These are phyloP conservation scores for Amoebophrya sp. DNA, from an alignment of 169 alveolate species.

Conservation along the genomic window DNA sequence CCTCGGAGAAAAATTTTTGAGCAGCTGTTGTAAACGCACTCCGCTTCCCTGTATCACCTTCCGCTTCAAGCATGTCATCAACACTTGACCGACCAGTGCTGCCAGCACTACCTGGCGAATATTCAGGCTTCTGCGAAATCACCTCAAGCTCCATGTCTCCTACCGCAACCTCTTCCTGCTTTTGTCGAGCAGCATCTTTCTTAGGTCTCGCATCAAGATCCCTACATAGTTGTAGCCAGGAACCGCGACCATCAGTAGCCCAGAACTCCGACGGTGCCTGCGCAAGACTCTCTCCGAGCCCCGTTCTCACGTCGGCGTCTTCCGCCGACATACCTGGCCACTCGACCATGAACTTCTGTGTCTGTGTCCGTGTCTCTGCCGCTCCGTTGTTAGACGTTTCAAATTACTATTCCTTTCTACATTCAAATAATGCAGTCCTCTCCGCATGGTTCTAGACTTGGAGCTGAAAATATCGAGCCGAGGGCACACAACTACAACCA, in stretches of 20 bases:
- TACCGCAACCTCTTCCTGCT: background rate
- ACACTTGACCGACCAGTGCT: background rate
- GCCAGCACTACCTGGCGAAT: background rate
- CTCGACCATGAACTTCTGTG: background rate
- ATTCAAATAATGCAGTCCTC: no score
- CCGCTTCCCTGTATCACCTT: background rate
- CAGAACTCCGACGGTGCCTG: background rate
- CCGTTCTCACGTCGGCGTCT: background rate
- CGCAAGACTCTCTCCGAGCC: background rate
- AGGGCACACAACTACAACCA: no score
- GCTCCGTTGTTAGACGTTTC: no score
- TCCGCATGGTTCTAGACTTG: no score
- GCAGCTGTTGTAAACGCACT: background rate
- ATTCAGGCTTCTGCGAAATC: background rate
- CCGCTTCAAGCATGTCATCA: background rate
- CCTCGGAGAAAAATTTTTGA: background rate
- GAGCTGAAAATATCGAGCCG: no score
- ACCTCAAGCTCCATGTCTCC: background rate
- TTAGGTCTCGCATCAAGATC: background rate
- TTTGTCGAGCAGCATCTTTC: background rate
- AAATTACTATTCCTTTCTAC: no score
- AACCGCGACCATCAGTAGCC: background rate
- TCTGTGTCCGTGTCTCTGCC: background rate
- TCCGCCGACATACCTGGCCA: background rate
- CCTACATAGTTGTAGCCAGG: background rate